Base-by-base conservation (phyloP, 2,329 filamentous ascomycete species). In the Fusarium foetens region DNA sequence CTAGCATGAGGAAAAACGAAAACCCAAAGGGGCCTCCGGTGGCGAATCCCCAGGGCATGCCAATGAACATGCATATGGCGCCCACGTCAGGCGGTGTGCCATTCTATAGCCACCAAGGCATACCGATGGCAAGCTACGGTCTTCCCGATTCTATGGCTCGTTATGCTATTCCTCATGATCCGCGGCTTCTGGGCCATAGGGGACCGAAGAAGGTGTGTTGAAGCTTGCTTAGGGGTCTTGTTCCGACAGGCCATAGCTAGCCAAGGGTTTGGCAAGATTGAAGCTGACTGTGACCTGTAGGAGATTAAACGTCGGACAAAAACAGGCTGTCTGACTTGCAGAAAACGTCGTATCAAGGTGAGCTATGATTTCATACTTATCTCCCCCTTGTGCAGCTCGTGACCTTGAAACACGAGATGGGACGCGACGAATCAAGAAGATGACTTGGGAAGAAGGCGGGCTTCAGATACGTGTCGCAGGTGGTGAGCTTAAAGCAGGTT, bases 251-350 rank as follows among this genome's bases (percentile, higher is more conserved):
- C 53, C 45, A 42, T 46, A 35, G 46, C 27, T 39, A 27, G 54
- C 39, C 23, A 27, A 48, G 38, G 48, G 49, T 58, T 41, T 52
- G 49, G 64, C 27, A 27, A 62, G 31, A 68, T 53, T 48, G 59
- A 59, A 68, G 58, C 73, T 75, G 62, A 75, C 63, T 43, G 35
- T 46, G 39, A 43, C 54, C 54, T 61, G 31, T 78, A 90, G 88
- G 88, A 90, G 79, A 90, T 90, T 76, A 90, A 90, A 79, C 85
- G 88, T 68, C 86, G 88, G 74, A 90, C 88, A 51, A 90, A 90
- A 79, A 90, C 88, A 3, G 88, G 88, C n/a, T 90, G 88, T 73
- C 80, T 90, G 78, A 90, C 88, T 48, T 90, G 88, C 80, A 86
- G 88, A 63, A 89, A 89, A 77, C 85, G 88, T 74, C 84, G 88